Base-by-base conservation (phyloP, 225 moss, liverwort and hornwort genomes). In the Pleurozium schreberi region DNA sequence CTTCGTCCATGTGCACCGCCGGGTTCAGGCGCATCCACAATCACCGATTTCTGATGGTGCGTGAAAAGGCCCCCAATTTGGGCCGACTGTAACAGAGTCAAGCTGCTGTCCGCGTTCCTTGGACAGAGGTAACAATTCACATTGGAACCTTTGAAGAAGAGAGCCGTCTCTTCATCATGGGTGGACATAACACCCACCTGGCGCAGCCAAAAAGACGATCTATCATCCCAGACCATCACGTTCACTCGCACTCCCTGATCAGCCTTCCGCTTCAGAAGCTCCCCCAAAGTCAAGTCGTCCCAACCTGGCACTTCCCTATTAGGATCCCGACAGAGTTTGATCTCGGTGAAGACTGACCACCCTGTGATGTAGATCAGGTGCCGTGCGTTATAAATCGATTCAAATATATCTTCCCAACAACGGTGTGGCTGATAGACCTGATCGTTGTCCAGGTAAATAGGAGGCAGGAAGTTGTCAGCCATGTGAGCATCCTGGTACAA, bases 401-500 rank as follows among this genome's bases (percentile, higher is more conserved):
- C 84, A 84, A 97, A 98, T 21, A 94, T 80, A 85, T 97, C 97
- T 89, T 98, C 98, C 98, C 98, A 98, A 82, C 95, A 95, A 79
- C 89, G 96, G 38, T 92, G 92, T 73, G 97, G 96, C 58, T 95
- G 93, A 82, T 87, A 93, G 49, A 91, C 43, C 84, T 88, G 84
- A 65, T 88, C 87, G 84, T 94, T 92, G 33, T 80, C 94, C 23
- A 98, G 91, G 84, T 96, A 96, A 34, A 97, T 96, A 42, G 90
- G 90, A 71, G 98, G 98, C 81, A 97, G 90, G 91, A 95, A 98
- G 86, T 94, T 87, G 81, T 98, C 94, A 45, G 94, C 85, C 97
- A 97, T 93, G 83, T 98, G 98, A 31, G 97, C 84, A 85, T 97
- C 97, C 85, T 98, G 98, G 90, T 97, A 98, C 60, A 98, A 93